Evolutionary conservation across 495 filamentous ascomycete genomes (phyloP).

Genomic region (Astrothelium subdiscretum): DNA sequence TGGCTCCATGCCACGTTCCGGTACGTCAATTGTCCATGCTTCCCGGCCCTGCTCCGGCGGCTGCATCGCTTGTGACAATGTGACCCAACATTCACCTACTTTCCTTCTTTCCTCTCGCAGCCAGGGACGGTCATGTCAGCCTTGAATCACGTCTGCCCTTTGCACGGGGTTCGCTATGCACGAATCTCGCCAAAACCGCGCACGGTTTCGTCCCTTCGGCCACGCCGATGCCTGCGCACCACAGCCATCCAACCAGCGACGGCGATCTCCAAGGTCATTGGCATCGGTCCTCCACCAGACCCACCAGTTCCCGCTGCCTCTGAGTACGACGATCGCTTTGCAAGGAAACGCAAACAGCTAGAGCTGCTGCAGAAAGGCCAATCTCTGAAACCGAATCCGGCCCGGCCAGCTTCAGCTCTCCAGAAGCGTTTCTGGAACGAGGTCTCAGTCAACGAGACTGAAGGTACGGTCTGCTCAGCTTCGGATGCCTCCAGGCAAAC

Average conservation of each 20-base stretch:
- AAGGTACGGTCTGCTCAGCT: slow-evolving; percentile 30
- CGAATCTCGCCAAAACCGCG: neutral
- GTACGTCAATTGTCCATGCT: too few species aligned
- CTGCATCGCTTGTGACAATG: too few species aligned
- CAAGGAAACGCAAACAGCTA: slow-evolving; percentile 43
- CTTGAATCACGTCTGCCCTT: neutral
- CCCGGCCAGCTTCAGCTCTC: slow-evolving; percentile 36
- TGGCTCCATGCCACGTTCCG: neutral
- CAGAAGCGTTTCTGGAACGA: slow-evolving; percentile 78
- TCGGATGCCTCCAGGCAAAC: neutral
- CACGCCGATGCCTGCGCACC: slow-evolving; percentile 38
- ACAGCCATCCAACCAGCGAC: slow-evolving; percentile 40
- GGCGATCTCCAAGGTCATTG: slow-evolving; percentile 54
- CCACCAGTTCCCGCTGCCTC: slow-evolving; percentile 51
- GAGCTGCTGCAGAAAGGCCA: slow-evolving; percentile 40
- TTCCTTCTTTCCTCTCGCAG: neutral
- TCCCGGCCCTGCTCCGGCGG: too few species aligned
- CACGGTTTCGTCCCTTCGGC: neutral
- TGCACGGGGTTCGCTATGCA: neutral
- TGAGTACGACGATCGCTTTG: slow-evolving; percentile 39
- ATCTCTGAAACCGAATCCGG: slow-evolving; percentile 30
- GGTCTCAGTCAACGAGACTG: slow-evolving; percentile 49
- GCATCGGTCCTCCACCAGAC: slow-evolving; percentile 74
- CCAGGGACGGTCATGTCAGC: neutral
- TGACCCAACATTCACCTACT: neutral